These are phyloP conservation scores for Fraxinus paxiana DNA, from an alignment of 305 asterid genomes.

Conservation along the genomic window DNA sequence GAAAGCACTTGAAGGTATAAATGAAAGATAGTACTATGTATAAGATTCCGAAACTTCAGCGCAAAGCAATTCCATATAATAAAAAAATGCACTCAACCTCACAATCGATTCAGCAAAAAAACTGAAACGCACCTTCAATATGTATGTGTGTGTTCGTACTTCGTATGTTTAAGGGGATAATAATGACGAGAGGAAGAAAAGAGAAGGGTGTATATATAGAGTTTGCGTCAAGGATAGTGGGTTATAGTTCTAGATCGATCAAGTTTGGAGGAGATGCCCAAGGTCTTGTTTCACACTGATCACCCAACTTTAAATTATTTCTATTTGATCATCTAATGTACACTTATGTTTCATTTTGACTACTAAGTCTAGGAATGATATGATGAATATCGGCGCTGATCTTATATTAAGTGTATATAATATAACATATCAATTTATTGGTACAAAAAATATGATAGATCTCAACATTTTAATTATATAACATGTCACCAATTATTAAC, in stretches of 20 bases:
- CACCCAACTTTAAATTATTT: background rate
- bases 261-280: constrained; percentile 12
- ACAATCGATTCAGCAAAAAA: constrained; percentile 9
- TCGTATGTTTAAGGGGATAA: background rate
- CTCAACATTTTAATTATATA: background rate
- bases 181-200: background rate
- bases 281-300: background rate
- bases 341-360: background rate
- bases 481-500: background rate
- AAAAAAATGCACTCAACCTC: constrained; percentile 19
- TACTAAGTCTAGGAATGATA: background rate
- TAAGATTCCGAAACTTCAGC: constrained; percentile 30
- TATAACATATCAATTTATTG: background rate
- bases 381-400: background rate
- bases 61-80: constrained; percentile 32
- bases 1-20: background rate
- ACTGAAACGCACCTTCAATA: constrained; percentile 31
- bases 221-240: constrained; percentile 27
- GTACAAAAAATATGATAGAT: background rate
- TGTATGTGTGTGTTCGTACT: background rate
- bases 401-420: background rate
- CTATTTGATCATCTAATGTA: background rate
- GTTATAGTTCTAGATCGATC: constrained; percentile 17
- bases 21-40: constrained; percentile 4
- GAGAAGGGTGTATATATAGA: constrained; percentile 33